Conservation (phyloP, 2,329 filamentous ascomycete species). For the Diaporthe vexans region DNA sequence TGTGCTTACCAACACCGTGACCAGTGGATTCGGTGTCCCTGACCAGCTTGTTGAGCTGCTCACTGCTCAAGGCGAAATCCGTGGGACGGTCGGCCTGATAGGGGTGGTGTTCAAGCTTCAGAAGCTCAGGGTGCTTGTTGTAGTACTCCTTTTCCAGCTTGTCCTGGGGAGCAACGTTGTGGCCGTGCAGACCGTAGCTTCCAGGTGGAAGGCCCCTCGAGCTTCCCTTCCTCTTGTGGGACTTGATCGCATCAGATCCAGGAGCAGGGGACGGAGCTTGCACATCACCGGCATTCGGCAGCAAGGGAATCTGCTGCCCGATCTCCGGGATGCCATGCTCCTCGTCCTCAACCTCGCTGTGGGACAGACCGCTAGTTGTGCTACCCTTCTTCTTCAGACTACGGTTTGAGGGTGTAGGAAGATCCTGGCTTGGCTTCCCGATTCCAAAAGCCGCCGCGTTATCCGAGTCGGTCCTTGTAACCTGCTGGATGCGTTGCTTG, state of each 20-base stretch:
- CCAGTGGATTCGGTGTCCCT: slow-evolving; percentile 74
- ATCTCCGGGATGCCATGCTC: slow-evolving; percentile 94
- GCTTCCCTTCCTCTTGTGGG: slow-evolving; percentile 81
- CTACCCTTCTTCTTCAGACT: slow-evolving; percentile 76
- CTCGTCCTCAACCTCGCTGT: slow-evolving; percentile 72
- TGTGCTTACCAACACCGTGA: slow-evolving; percentile 63
- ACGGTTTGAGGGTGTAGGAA: slow-evolving; percentile 59
- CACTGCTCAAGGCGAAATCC: slow-evolving; percentile 89
- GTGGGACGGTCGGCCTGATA: slow-evolving; percentile 68
- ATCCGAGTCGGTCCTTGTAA: slow-evolving; percentile 93
- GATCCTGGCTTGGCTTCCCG: slow-evolving; percentile 74
- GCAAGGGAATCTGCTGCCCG: slow-evolving; percentile 93
- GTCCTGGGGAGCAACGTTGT: slow-evolving; percentile 81
- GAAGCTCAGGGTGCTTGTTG: slow-evolving; percentile 88
- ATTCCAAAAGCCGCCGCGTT: slow-evolving; percentile 88
- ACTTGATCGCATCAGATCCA: slow-evolving; percentile 54
- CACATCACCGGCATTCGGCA: slow-evolving; percentile 91
- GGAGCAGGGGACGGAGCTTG: slow-evolving; percentile 91
- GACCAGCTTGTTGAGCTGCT: slow-evolving; percentile 92
- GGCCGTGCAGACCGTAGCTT: slow-evolving; percentile 93
- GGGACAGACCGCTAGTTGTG: slow-evolving; percentile 64
- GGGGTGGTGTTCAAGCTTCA: slow-evolving; percentile 78
- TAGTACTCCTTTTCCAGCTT: slow-evolving; percentile 94
- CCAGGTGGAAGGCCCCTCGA: slow-evolving; percentile 82
- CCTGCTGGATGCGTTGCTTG: slow-evolving; percentile 84